Base-by-base conservation (phyloP, 495 filamentous ascomycete species). In the Aspergillus coremiiformis region DNA sequence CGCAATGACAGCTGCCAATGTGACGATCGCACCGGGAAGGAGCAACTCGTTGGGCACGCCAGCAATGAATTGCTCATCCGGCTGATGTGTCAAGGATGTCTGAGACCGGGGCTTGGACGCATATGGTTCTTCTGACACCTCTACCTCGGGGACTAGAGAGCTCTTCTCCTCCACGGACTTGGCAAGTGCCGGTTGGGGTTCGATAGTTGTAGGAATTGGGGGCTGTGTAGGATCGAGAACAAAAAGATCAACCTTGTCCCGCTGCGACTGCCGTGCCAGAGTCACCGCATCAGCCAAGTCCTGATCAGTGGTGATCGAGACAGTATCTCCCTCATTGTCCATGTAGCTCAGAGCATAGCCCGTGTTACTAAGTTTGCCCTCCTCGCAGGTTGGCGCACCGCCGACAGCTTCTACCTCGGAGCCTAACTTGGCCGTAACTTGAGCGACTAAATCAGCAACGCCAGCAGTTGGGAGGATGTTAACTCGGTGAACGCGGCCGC, bases 311-410 rank as follows among this genome's bases (percentile, higher is more conserved):
- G 94, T 99, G 65, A 99, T 94, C 42, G 90, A 95, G 19, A 99
- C 93, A 8, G 92, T 90, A 63, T 99, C 93, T 33, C 93, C 94
- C 61, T 99, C 93, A 57, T 96, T 90, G 66, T 99, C 93, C 47
- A 97, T 74, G 64, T 97, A 99, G 77, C 90, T 96, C 52, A 99
- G 72, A 35, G 94, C 93, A 63, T 88, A 97, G 21, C 93, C 93
- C n/a, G 81, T 80, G 35, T 81, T 76, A 29, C 84, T 81, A 24
- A 97, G 76, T 59, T 79, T 84, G 39, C 90, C 93, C 15, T 95
- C 87, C 44, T 85, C 80, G 27, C 79, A 78, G 3, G 66, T 77
- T 2, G 92, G 83, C 35, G 79, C 78, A 32, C 93, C 93, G 27
- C 93, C 94, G 59, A 99, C 85, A 20, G 84, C 79, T 17, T 93